Conservation (phyloP, 164 flowering plant genomes). For the Dillenia turbinata region DNA sequence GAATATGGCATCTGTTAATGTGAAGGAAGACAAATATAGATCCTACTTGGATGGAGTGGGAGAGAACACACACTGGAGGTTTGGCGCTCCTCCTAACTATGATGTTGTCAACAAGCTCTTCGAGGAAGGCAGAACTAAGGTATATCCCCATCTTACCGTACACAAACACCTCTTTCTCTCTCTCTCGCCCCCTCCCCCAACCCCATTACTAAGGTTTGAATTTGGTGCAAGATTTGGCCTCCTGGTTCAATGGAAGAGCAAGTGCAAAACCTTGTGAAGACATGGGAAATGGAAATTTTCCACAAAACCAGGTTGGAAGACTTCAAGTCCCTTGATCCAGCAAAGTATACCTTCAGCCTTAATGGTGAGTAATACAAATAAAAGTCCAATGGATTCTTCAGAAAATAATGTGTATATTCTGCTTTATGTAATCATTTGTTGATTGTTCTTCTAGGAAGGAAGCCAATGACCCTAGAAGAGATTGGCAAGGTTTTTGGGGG, state of each 20-base stretch:
- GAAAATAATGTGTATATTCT: neutral
- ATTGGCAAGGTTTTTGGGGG: constrained; percentile 33
- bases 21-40: constrained; percentile 35
- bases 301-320: constrained; percentile 42
- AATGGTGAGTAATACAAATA: constrained; percentile 38
- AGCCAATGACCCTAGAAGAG: constrained; percentile 24
- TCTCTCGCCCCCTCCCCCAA: neutral
- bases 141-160: neutral
- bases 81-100: constrained; percentile 42
- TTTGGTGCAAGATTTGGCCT: constrained; percentile 43
- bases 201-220: no score
- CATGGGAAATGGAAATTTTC: constrained; percentile 86
- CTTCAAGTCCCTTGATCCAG: constrained; percentile 36
- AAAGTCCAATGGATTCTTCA: no score
- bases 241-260: constrained; percentile 56
- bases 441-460: constrained; percentile 34
- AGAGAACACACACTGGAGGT: constrained; percentile 34
- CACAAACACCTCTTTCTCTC: neutral
- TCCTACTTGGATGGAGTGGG: constrained; percentile 27
- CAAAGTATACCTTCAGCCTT: constrained; percentile 31
- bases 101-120: constrained; percentile 43
- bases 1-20: no score
- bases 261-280: constrained; percentile 69
- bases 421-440: neutral
- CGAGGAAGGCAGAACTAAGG: constrained; percentile 49